phyloP scores from a whole-genome alignment of 768 basidiomycete genomes.

The Mycena polygramma region DNA sequence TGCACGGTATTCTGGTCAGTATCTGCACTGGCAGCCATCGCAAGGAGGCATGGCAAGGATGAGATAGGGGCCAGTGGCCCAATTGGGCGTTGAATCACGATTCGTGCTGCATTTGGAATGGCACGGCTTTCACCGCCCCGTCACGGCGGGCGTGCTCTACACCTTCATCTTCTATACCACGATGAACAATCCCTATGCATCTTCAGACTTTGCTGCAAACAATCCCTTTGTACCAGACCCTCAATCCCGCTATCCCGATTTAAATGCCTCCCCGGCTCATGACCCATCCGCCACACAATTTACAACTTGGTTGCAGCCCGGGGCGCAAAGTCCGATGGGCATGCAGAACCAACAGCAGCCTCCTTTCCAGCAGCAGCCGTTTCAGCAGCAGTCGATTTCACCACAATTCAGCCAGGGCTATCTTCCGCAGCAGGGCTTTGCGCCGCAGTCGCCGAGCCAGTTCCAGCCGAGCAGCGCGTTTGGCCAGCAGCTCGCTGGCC shows the following conservation, averaged over 20 bases:
- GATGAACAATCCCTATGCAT: constrained; percentile 52
- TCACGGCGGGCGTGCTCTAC: background rate
- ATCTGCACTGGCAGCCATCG: no score
- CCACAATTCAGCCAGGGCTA: constrained; percentile 24
- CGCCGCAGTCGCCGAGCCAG: constrained; percentile 32
- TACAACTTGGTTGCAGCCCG: constrained; percentile 52
- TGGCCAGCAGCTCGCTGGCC: constrained; percentile 64
- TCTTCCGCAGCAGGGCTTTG: constrained; percentile 36
- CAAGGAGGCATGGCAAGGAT: background rate
- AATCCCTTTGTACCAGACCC: constrained; percentile 75
- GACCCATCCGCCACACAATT: constrained; percentile 47
- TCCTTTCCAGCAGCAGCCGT: constrained; percentile 52
- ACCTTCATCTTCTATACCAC: constrained; percentile 8
- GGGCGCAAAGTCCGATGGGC: constrained; percentile 40
- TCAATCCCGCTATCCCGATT: constrained; percentile 74
- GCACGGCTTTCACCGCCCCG: no score
- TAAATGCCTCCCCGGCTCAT: constrained; percentile 51
- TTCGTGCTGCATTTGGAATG: background rate
- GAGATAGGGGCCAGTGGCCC: constrained; percentile 5
- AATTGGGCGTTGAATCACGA: background rate
- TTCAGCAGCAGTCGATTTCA: constrained; percentile 44
- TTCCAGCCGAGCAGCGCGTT: constrained; percentile 70
- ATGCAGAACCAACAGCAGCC: constrained; percentile 54
- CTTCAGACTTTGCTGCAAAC: constrained; percentile 60
- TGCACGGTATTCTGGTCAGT: no score